Evolutionary conservation across 1,284 basidiomycete genomes (phyloP).

Genomic region (Microbotryum intermedium): DNA sequence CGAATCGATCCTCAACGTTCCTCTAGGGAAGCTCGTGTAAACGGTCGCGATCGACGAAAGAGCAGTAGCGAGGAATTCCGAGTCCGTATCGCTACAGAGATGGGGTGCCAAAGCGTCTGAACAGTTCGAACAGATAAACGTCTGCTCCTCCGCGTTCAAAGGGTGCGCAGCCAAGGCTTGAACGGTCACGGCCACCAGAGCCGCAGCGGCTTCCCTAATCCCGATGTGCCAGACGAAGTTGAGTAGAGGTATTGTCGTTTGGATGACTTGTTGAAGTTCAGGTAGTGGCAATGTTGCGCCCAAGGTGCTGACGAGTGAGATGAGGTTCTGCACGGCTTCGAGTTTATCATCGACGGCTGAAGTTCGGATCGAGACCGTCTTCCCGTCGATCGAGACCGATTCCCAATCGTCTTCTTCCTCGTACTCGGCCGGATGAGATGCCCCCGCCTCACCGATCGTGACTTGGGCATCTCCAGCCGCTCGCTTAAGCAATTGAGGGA

Average conservation of each 20-base stretch:
- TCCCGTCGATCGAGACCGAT: background rate
- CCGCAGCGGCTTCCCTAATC: slow-evolving; percentile 1
- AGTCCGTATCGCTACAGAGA: slow-evolving; percentile 5
- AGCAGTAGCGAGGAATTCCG: slow-evolving; percentile 4
- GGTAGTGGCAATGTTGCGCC: background rate
- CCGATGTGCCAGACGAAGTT: slow-evolving; percentile 8
- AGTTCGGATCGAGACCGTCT: background rate
- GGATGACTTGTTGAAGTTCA: background rate
- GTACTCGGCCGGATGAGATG: background rate
- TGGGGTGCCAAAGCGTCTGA: slow-evolving; percentile 9
- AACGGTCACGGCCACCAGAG: slow-evolving; percentile 2
- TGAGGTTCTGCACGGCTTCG: slow-evolving; percentile 4
- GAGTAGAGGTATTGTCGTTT: background rate
- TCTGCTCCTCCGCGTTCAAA: background rate
- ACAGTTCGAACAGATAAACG: background rate
- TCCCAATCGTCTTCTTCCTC: slow-evolving; percentile 11
- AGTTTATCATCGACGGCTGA: slow-evolving; percentile 6
- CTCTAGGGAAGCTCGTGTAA: background rate
- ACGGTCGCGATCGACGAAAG: background rate
- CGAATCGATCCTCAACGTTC: background rate
- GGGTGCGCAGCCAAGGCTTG: background rate
- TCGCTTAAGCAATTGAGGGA: background rate
- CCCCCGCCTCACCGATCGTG: background rate
- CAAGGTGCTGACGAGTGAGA: slow-evolving; percentile 2
- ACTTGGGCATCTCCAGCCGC: background rate